Evolutionary conservation across 352 stramenopile genomes (phyloP).

Genomic region (Globisporangium echinulatum): DNA sequence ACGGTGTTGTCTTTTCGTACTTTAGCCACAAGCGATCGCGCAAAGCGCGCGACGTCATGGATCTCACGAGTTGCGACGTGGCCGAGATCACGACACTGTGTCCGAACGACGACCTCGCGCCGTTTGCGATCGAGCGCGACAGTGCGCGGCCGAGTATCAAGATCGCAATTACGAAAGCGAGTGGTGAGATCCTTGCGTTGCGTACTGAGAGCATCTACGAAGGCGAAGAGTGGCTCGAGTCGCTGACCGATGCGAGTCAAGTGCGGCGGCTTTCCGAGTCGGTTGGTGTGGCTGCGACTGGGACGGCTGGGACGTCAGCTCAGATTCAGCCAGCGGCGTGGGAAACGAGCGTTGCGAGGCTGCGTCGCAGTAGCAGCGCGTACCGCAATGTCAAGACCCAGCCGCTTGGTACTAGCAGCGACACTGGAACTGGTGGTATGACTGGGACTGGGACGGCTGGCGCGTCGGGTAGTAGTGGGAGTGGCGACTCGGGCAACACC

Average conservation of each 20-base stretch:
- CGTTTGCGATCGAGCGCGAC: slow-evolving; percentile 48
- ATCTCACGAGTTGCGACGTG: slow-evolving; percentile 64
- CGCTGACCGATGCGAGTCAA: slow-evolving; percentile 60
- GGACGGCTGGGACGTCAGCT: neutral
- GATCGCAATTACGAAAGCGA: slow-evolving; percentile 65
- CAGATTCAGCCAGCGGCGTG: slow-evolving; percentile 16
- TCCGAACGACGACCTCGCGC: slow-evolving; percentile 38
- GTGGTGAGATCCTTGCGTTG: slow-evolving; percentile 60
- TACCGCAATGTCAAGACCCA: neutral
- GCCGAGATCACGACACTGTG: slow-evolving; percentile 56
- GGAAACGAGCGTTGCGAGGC: slow-evolving; percentile 30
- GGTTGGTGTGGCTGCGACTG: neutral
- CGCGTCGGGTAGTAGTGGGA: neutral
- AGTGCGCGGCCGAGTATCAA: slow-evolving; percentile 44
- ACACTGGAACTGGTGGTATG: neutral
- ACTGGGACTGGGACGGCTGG: neutral
- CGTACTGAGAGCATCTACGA: slow-evolving; percentile 78
- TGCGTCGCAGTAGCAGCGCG: slow-evolving; percentile 18
- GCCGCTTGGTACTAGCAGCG: neutral
- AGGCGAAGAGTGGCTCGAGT: slow-evolving; percentile 77
- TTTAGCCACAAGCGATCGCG: slow-evolving; percentile 77
- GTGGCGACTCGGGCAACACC: neutral
- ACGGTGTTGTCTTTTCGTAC: slow-evolving; percentile 72
- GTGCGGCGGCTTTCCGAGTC: slow-evolving; percentile 19
- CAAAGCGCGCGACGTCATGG: slow-evolving; percentile 65